Evolutionary conservation across 331 rosid genomes (phyloP).

Genomic region (Quercus lobata): DNA sequence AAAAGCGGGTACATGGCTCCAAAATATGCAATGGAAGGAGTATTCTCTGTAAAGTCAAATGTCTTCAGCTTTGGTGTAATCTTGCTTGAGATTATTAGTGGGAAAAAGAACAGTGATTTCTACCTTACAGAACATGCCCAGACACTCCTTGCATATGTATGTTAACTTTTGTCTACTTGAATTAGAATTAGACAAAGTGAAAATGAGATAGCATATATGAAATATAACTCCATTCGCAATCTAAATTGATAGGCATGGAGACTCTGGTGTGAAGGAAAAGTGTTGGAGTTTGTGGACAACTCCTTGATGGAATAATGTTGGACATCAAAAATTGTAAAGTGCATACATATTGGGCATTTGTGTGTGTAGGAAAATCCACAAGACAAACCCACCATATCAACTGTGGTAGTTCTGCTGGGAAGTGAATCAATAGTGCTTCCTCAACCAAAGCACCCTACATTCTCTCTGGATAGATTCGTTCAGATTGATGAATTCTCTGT

Average conservation of each 20-base stretch:
- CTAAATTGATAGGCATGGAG: conserved; percentile 45
- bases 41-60: conserved; percentile 26
- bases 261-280: conserved; percentile 39
- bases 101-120: conserved; percentile 17
- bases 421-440: conserved; percentile 33
- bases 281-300: conserved; percentile 32
- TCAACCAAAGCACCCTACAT: conserved; percentile 38
- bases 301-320: conserved; percentile 13
- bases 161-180: neutral
- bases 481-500: neutral
- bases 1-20: conserved; percentile 19
- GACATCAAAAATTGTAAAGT: conserved; percentile 21
- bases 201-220: too few relatives aligned
- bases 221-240: neutral
- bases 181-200: neutral
- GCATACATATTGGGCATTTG: conserved; percentile 44
- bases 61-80: conserved; percentile 31
- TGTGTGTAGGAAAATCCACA: conserved; percentile 51
- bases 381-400: conserved; percentile 42
- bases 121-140: neutral
- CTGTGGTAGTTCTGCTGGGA: conserved; percentile 31
- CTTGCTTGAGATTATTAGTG: conserved; percentile 35
- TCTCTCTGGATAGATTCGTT: conserved; percentile 16
- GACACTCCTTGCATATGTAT: conserved; percentile 22
- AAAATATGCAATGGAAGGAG: conserved; percentile 23